Conservation (phyloP, 805 yeast species). For the Barnettozyma californica region DNA sequence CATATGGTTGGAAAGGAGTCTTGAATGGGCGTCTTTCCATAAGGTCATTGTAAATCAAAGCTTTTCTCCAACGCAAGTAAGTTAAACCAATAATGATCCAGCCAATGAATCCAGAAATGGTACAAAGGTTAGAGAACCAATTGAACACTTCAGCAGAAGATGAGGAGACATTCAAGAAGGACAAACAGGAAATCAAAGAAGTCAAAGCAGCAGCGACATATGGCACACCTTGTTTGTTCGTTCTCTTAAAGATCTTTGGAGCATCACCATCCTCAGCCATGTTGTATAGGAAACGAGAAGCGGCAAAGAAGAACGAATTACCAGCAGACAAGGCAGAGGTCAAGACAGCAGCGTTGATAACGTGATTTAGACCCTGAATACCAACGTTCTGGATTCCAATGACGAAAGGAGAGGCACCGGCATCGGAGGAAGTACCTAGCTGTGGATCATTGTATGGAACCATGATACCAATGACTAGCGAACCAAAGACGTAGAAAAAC, state of each 20-base stretch:
- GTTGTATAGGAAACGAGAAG: slow-evolving; percentile 68
- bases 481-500: slow-evolving; percentile 58
- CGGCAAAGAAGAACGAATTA: slow-evolving; percentile 74
- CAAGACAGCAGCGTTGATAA: slow-evolving; percentile 73
- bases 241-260: slow-evolving; percentile 59
- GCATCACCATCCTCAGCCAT: slow-evolving; percentile 72
- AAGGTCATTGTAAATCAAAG: slow-evolving; percentile 47
- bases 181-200: slow-evolving; percentile 47
- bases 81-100: slow-evolving; percentile 69
- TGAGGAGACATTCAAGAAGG: slow-evolving; percentile 62
- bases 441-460: slow-evolving; percentile 56
- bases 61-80: slow-evolving; percentile 65
- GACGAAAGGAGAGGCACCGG: slow-evolving; percentile 71
- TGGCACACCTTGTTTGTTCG: slow-evolving; percentile 72
- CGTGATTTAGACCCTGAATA: slow-evolving; percentile 63
- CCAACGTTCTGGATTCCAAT: slow-evolving; percentile 69
- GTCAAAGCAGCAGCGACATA: slow-evolving; percentile 40
- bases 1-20: slow-evolving; percentile 51
- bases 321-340: slow-evolving; percentile 79
- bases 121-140: slow-evolving; percentile 72
- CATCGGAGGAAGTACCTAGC: slow-evolving; percentile 53
- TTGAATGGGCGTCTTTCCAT: slow-evolving; percentile 53
- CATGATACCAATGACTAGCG: slow-evolving; percentile 63
- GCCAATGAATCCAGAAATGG: slow-evolving; percentile 70
- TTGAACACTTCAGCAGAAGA: slow-evolving; percentile 54